Percentiles rank a stretch among this genome's conserved stretches.
Conservation (phyloP, 2,329 filamentous ascomycete species). For the Delphinella strobiligena region DNA sequence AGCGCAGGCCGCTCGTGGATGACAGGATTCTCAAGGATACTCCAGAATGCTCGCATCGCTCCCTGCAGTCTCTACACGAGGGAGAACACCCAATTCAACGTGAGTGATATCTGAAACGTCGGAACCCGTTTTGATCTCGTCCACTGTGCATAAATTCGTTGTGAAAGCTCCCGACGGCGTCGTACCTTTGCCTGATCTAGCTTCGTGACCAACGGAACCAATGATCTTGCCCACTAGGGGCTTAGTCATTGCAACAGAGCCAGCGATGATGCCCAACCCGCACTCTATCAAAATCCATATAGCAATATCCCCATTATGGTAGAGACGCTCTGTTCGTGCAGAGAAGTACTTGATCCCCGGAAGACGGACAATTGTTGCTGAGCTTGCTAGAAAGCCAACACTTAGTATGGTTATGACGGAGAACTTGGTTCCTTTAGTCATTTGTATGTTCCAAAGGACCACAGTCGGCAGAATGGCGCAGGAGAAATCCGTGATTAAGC, state of each 20-base stretch:
- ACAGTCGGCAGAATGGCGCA: constrained; percentile 24
- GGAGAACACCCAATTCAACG: too few species aligned
- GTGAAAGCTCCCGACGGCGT: too few species aligned
- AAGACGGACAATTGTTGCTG: constrained; percentile 5
- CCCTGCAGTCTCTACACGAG: too few species aligned
- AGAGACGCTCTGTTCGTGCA: background rate
- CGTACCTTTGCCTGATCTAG: too few species aligned
- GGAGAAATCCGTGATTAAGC: constrained; percentile 23
- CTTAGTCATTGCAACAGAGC: constrained; percentile 5
- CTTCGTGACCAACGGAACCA: too few species aligned
- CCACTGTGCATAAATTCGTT: too few species aligned
- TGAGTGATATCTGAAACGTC: too few species aligned
- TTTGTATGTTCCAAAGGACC: constrained; percentile 24
- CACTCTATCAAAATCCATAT: constrained; percentile 6
- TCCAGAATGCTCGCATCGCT: too few species aligned
- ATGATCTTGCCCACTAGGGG: constrained; percentile 4
- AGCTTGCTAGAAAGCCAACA: constrained; percentile 17
- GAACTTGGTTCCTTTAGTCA: constrained; percentile 21
- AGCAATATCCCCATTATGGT: constrained; percentile 3
- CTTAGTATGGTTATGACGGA: constrained; percentile 21
- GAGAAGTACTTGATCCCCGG: constrained; percentile 3
- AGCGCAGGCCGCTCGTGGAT: too few species aligned
- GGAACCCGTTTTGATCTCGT: too few species aligned
- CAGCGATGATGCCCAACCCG: constrained; percentile 6
- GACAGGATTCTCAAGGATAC: too few species aligned